phyloP scores from a whole-genome alignment of 176 grass and related monocot species.

The Oryza coarctata region DNA sequence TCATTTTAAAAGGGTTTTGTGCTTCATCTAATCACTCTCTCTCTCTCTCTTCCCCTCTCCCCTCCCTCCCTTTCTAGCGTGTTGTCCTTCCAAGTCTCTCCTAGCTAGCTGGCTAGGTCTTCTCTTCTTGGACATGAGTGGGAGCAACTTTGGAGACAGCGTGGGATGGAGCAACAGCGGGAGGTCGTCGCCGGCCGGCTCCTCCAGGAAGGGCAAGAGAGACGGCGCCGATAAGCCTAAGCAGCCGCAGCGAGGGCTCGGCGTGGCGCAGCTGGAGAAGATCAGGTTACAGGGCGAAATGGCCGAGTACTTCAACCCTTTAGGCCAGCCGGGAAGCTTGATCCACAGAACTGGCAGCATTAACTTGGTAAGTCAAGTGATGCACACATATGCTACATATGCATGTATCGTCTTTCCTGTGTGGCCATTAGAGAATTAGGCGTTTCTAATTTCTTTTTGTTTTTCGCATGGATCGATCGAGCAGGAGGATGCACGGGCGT shows the following conservation, averaged over 20 bases:
- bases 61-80: conserved; percentile 4
- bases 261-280: conserved; percentile 80
- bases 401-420: not conserved
- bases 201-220: conserved; percentile 66
- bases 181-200: conserved; percentile 34
- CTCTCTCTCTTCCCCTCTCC: not conserved
- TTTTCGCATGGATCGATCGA: conserved; percentile 25
- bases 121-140: conserved; percentile 47
- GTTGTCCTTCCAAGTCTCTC: conserved; percentile 47
- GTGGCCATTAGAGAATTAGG: conserved; percentile 10
- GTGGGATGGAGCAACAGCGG: conserved; percentile 52
- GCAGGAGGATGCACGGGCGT: conserved; percentile 58
- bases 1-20: conserved; percentile 57
- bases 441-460: conserved; percentile 33
- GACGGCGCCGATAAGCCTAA: conserved; percentile 58
- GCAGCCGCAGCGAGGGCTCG: conserved; percentile 74
- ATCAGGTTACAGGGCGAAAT: conserved; percentile 83
- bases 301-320: conserved; percentile 62
- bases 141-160: conserved; percentile 59
- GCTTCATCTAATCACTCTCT: conserved; percentile 38
- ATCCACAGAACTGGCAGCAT: conserved; percentile 56
- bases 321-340: conserved; percentile 47
- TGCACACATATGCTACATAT: not conserved
- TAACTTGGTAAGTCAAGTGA: conserved; percentile 42
- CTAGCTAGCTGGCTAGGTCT: conserved; percentile 27